Percentiles rank a stretch among this genome's conserved stretches.
Evolutionary conservation across 306 rosid genomes (phyloP).

Genomic region (Cicer chorassanicum): DNA sequence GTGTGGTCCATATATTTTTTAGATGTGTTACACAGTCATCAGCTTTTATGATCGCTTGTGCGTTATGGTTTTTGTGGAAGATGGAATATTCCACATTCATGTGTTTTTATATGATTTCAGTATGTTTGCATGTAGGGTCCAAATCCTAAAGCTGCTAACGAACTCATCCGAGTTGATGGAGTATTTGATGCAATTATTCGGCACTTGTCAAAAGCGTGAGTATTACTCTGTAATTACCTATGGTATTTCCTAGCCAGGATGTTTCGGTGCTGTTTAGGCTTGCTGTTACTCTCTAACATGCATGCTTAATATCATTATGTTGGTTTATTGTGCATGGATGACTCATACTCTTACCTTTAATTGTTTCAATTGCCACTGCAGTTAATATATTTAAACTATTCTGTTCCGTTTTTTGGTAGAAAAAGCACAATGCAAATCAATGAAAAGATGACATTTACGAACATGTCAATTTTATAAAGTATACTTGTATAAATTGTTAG

Average conservation of each 20-base stretch:
- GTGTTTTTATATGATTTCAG: slow-evolving; percentile 38
- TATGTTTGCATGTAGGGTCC: slow-evolving; percentile 74
- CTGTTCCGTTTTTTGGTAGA: slow-evolving; percentile 4
- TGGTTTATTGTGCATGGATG: slow-evolving; percentile 33
- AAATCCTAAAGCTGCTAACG: slow-evolving; percentile 81
- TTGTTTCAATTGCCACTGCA: slow-evolving; percentile 15
- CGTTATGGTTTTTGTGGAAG: slow-evolving; percentile 29
- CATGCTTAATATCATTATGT: slow-evolving; percentile 23
- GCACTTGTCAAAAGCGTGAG: slow-evolving; percentile 91
- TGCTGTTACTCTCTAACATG: slow-evolving; percentile 26
- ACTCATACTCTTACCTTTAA: not conserved
- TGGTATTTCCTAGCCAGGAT: slow-evolving; percentile 25
- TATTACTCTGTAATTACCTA: slow-evolving; percentile 31
- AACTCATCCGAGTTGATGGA: slow-evolving; percentile 84
- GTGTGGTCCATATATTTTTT: slow-evolving; percentile 32
- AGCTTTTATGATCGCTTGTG: not conserved
- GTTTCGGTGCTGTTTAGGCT: slow-evolving; percentile 6
- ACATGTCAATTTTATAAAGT: slow-evolving; percentile 24
- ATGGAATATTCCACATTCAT: slow-evolving; percentile 26
- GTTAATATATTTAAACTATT: slow-evolving; percentile 28
- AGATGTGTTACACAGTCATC: slow-evolving; percentile 21
- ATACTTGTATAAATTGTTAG: not conserved
- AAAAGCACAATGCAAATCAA: slow-evolving; percentile 17
- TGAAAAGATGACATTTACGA: slow-evolving; percentile 4
- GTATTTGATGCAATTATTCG: slow-evolving; percentile 79